These are phyloP conservation scores for Nemania serpens DNA, from an alignment of 2,329 filamentous ascomycete genomes.

Conservation along the genomic window DNA sequence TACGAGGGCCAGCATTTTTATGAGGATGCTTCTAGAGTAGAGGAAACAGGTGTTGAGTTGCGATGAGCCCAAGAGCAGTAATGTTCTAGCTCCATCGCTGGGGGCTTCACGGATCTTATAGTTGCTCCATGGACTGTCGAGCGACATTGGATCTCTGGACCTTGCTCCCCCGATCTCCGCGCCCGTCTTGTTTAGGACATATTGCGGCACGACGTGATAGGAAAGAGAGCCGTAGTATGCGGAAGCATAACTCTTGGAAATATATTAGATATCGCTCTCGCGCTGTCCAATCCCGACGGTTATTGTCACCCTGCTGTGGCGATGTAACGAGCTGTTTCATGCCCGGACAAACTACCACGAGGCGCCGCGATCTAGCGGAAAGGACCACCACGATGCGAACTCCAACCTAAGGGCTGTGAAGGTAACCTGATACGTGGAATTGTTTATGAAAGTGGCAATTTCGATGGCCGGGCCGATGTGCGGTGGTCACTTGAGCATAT, in stretches of 20 bases:
- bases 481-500: constrained; percentile 13
- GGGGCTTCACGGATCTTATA: constrained; percentile 34
- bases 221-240: not conserved
- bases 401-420: constrained; percentile 3
- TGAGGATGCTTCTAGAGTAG: constrained; percentile 20
- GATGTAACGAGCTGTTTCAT: constrained; percentile 19
- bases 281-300: constrained; percentile 25
- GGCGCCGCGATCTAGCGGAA: not conserved
- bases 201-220: constrained; percentile 22
- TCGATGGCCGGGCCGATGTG: constrained; percentile 21
- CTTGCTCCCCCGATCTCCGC: constrained; percentile 21
- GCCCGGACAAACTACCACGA: not conserved
- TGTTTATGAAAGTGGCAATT: constrained; percentile 14
- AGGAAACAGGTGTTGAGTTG: constrained; percentile 16
- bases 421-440: not conserved
- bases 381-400: constrained; percentile 2
- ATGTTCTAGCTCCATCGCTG: constrained; percentile 24
- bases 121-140: constrained; percentile 7
- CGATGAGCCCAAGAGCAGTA: constrained; percentile 16
- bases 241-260: constrained; percentile 24
- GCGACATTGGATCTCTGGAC: not conserved
- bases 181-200: constrained; percentile 32
- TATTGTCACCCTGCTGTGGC: constrained; percentile 23
- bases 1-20: constrained; percentile 40
- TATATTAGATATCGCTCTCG: constrained; percentile 34